Conservation (phyloP, 1,284 basidiomycete genomes). For the Malassezia psittaci region DNA sequence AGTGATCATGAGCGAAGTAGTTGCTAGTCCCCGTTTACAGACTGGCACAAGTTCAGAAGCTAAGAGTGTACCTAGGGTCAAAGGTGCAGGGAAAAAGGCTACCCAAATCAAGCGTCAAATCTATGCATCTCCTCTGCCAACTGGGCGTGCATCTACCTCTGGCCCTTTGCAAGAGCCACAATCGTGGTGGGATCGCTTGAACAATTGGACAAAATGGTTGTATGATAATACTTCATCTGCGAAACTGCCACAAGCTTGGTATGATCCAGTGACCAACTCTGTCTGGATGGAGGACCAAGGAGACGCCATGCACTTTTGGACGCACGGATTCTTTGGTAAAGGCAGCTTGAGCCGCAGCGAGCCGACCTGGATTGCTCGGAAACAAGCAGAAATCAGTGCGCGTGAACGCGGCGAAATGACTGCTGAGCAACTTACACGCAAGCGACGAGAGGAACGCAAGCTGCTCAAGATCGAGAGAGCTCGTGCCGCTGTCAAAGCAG, state of each 20-base stretch:
- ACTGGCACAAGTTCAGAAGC: not conserved
- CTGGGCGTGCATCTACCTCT: not conserved
- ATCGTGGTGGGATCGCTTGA: slow-evolving; percentile 12
- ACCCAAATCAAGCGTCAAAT: slow-evolving; percentile 27
- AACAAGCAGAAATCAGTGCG: slow-evolving; percentile 43
- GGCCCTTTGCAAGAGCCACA: not conserved
- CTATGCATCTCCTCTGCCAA: slow-evolving; percentile 29
- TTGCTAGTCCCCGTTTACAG: too few relatives aligned
- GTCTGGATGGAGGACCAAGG: slow-evolving; percentile 34
- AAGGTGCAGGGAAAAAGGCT: slow-evolving; percentile 34
- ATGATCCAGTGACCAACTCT: slow-evolving; percentile 24
- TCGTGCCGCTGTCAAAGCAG: slow-evolving; percentile 38
- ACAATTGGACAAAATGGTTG: slow-evolving; percentile 10
- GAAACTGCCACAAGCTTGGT: slow-evolving; percentile 21
- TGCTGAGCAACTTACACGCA: slow-evolving; percentile 43
- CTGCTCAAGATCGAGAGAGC: slow-evolving; percentile 45
- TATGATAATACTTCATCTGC: not conserved
- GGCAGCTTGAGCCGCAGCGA: slow-evolving; percentile 86
- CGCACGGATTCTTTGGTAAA: slow-evolving; percentile 90
- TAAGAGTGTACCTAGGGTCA: not conserved
- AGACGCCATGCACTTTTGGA: slow-evolving; percentile 59
- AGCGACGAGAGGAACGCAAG: slow-evolving; percentile 36
- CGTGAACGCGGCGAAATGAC: slow-evolving; percentile 50
- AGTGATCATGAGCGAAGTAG: not conserved
- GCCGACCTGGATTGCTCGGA: slow-evolving; percentile 64